These are phyloP conservation scores for Bipolaris cookei DNA, from an alignment of 2,329 filamentous ascomycete genomes.

Conservation along the genomic window DNA sequence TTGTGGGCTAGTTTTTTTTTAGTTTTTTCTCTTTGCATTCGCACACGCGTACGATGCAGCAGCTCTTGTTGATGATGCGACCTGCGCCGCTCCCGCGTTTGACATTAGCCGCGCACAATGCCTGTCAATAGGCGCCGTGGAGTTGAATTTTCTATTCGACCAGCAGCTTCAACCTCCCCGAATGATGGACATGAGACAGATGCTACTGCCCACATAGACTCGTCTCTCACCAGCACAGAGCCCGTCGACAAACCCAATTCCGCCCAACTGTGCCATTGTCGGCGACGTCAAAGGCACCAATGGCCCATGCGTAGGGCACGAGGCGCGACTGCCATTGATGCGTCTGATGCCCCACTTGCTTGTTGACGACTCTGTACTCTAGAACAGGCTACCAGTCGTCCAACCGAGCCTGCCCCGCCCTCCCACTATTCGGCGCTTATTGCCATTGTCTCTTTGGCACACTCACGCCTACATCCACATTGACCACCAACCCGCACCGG, in stretches of 20 bases:
- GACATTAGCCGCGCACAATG: conserved; percentile 24
- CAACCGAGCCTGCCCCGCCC: conserved; percentile 21
- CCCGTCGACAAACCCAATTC: background rate
- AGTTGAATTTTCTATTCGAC: conserved; percentile 11
- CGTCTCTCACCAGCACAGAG: background rate
- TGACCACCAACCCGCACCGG: conserved; percentile 16
- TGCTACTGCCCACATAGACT: conserved; percentile 3
- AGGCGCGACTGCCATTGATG: conserved; percentile 1
- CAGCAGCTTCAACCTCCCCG: conserved; percentile 9
- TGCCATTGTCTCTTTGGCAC: conserved; percentile 30
- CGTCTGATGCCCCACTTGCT: conserved; percentile 6
- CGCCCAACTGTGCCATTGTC: background rate
- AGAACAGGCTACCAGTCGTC: background rate
- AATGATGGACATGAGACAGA: conserved; percentile 16
- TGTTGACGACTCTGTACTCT: background rate
- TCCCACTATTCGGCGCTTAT: conserved; percentile 35
- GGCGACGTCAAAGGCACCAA: conserved; percentile 2
- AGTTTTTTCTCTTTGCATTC: background rate
- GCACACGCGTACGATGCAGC: background rate
- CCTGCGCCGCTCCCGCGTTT: conserved; percentile 24
- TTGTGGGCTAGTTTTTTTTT: background rate
- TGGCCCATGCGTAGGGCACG: conserved; percentile 1
- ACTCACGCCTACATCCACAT: conserved; percentile 20
- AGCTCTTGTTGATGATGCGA: conserved; percentile 8
- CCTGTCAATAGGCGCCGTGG: conserved; percentile 15